Conservation (phyloP, 257 asterid species). For the Nicotiana attenuata region DNA sequence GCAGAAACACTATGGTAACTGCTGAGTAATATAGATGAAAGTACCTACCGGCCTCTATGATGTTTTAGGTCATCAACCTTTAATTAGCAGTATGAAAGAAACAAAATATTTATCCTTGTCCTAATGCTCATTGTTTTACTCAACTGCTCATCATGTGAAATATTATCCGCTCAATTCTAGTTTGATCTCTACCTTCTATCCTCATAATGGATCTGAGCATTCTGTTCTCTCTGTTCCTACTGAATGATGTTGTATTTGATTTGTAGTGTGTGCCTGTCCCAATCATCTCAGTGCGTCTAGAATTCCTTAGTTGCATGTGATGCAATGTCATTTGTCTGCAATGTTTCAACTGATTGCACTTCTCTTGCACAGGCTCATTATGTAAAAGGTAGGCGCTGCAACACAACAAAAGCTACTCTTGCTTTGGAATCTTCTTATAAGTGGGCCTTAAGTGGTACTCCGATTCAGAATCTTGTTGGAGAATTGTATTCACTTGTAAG, state of each 20-base stretch:
- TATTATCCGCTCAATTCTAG: not conserved
- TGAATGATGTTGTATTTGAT: conserved; percentile 1
- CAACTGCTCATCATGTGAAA: not conserved
- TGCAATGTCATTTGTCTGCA: not conserved
- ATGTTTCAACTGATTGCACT: not conserved
- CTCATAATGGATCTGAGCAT: not conserved
- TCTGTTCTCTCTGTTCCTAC: conserved; percentile 1
- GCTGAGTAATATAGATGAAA: not conserved
- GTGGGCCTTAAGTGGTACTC: conserved; percentile 99
- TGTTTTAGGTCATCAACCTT: not conserved
- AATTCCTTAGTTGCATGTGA: not conserved
- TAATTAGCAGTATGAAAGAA: not conserved
- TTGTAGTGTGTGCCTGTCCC: not conserved
- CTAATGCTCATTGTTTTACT: conserved; percentile 1
- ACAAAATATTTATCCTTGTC: not conserved
- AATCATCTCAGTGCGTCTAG: not conserved
- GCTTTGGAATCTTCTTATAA: conserved; percentile 65
- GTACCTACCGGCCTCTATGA: not conserved
- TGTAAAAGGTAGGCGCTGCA: conserved; percentile 77
- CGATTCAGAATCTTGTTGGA: conserved; percentile 96
- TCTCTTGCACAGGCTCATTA: conserved; percentile 65
- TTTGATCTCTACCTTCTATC: conserved; percentile 1
- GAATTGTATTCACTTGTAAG: conserved; percentile 97
- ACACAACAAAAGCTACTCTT: conserved; percentile 81
- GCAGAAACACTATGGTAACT: not conserved